Base-by-base conservation (phyloP, 371 early-diverging fungal species). In the Mucor plumbeus region DNA sequence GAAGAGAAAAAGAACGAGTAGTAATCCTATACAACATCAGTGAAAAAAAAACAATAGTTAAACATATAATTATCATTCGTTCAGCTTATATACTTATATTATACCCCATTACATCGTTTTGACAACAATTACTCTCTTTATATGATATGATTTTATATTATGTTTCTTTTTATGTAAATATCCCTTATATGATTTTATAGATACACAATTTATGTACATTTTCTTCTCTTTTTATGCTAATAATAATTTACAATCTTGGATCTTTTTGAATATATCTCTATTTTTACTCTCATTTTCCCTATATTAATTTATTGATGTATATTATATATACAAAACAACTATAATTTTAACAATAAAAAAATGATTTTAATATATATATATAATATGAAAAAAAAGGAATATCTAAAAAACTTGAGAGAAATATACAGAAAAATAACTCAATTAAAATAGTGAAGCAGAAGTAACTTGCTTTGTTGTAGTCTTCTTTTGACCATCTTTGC, bases 401-500 rank as follows among this genome's bases (percentile, higher is more conserved):
- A 60, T 36, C 26, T 26, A 54, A 31, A 35, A 35, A 59, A n/a
- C 21, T 53, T 53, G 38, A 35, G 26, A 39, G 13, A 39, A 54
- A 38, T 50, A 26, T 58, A 63, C 48, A 50, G 31, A 69, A 55
- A 39, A 54, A 36, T 34, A 35, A 21, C 14, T 17, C 8, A 21
- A 53, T 59, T 70, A 76, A 55, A 73, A 77, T 36, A 74, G 70
- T 39, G 74, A 71, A 11, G 77, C 62, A 17, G 77, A 74, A 19
- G 76, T 70, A 55, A 76, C 67, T 3, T 68, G 14, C 38, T 76
- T 73, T 53, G 60, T 39, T 3, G 55, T 72, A 34, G 68, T 64
- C 36, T 68, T 70, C 65, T 84, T 78, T 75, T 87, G 85, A 75
- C 84, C 86, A 47, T 86, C 83, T 71, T 84, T 83, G 63, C 83